phyloP scores from a whole-genome alignment of 495 filamentous ascomycete species.

The Tirmania nivea region DNA sequence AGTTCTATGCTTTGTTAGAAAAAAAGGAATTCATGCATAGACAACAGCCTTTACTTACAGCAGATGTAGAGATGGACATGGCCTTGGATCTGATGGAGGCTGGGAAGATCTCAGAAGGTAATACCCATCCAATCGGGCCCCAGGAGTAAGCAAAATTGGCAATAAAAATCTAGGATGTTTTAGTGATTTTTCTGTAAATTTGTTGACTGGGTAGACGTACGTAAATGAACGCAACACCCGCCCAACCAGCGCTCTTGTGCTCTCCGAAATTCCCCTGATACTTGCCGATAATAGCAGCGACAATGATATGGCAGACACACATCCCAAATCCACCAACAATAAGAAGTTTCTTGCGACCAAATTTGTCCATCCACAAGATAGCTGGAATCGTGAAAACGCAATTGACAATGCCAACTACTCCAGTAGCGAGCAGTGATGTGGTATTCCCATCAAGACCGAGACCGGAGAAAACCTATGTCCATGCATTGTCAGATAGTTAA shows the following conservation, averaged over 20 bases:
- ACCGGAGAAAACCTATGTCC: conserved; percentile 33
- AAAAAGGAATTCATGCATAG: too few relatives aligned
- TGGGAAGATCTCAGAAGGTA: conserved; percentile 56
- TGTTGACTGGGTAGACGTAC: conserved; percentile 24
- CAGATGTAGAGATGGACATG: background rate
- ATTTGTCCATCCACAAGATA: conserved; percentile 38
- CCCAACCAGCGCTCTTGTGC: conserved; percentile 24
- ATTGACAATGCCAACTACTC: conserved; percentile 33
- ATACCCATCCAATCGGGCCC: conserved; percentile 56
- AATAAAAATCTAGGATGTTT: conserved; percentile 51
- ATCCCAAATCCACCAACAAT: conserved; percentile 51
- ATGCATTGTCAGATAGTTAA: conserved; percentile 19
- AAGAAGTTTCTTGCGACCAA: conserved; percentile 47
- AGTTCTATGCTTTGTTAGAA: background rate
- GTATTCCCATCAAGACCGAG: conserved; percentile 49
- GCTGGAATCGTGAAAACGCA: conserved; percentile 52
- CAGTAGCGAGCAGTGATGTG: conserved; percentile 33
- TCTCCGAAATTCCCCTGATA: conserved; percentile 16
- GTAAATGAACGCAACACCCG: conserved; percentile 49
- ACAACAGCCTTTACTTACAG: background rate
- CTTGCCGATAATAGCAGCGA: conserved; percentile 38
- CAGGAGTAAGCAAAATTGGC: conserved; percentile 44
- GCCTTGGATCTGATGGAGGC: conserved; percentile 50
- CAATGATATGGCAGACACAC: conserved; percentile 44
- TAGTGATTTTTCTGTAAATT: conserved; percentile 62